phyloP scores from a whole-genome alignment of 1,139 yeast species.

The Scheffersomyces titani region DNA sequence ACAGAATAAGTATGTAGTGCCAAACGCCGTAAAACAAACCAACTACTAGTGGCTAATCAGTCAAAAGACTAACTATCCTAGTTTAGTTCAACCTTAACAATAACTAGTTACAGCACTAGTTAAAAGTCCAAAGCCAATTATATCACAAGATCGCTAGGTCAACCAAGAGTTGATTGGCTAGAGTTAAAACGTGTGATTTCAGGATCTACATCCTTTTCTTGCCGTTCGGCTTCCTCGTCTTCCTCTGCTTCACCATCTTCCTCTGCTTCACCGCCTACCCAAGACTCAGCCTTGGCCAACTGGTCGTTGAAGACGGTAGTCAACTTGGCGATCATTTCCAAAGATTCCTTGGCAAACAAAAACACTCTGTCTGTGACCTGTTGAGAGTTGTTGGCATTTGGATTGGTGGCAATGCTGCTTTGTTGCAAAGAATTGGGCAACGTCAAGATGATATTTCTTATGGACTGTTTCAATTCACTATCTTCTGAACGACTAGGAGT shows the following conservation, averaged over 20 bases:
- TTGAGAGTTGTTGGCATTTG: slow-evolving; percentile 19
- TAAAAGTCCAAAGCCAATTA: not conserved
- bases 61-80: not conserved
- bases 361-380: slow-evolving; percentile 65
- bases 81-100: not conserved
- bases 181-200: slow-evolving; percentile 2
- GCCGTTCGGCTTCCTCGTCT: no score
- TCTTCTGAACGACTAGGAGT: slow-evolving; percentile 8
- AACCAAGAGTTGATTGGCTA: slow-evolving; percentile 1
- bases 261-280: slow-evolving; percentile 60
- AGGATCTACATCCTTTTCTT: slow-evolving; percentile 1
- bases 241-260: not conserved
- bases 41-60: not conserved
- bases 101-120: not conserved
- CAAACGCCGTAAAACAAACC: not conserved
- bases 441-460: slow-evolving; percentile 73
- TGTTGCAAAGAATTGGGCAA: slow-evolving; percentile 57
- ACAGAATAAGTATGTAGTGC: not conserved
- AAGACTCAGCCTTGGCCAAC: slow-evolving; percentile 77
- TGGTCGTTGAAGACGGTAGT: slow-evolving; percentile 84
- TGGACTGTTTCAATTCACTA: slow-evolving; percentile 57
- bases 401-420: slow-evolving; percentile 18
- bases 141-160: not conserved
- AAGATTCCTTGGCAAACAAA: slow-evolving; percentile 82
- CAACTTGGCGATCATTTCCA: slow-evolving; percentile 83